These are phyloP conservation scores for Neotropicomus parvogracilis DNA, from an alignment of 1,284 basidiomycete genomes.

Conservation along the genomic window DNA sequence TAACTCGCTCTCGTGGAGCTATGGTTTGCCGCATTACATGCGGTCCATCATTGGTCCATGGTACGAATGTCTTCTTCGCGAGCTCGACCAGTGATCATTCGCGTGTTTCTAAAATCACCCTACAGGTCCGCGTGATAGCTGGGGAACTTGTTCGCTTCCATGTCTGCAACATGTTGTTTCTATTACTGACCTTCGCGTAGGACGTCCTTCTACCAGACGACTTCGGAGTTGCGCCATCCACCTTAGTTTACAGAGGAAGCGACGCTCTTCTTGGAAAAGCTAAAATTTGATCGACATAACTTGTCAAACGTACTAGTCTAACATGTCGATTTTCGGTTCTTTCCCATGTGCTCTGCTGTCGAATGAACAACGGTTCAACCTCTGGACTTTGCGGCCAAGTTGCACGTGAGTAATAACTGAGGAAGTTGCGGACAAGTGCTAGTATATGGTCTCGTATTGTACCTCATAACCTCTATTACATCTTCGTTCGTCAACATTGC, in stretches of 20 bases:
- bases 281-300: slow-evolving; percentile 35
- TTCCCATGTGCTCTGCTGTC: no score
- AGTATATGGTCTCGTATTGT: neutral
- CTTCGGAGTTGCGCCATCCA: slow-evolving; percentile 81
- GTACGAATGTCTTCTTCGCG: slow-evolving; percentile 38
- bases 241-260: slow-evolving; percentile 63
- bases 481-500: slow-evolving; percentile 2
- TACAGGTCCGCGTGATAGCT: slow-evolving; percentile 71
- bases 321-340: neutral
- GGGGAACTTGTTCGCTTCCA: slow-evolving; percentile 62
- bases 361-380: no score
- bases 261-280: slow-evolving; percentile 42
- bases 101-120: slow-evolving; percentile 12
- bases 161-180: slow-evolving; percentile 1
- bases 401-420: slow-evolving; percentile 21
- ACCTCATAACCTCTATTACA: neutral
- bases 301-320: slow-evolving; percentile 4
- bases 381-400: no score
- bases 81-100: no score
- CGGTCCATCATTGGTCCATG: slow-evolving; percentile 85
- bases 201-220: slow-evolving; percentile 62
- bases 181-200: slow-evolving; percentile 37
- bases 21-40: slow-evolving; percentile 84
- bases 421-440: no score
- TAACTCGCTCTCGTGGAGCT: slow-evolving; percentile 43